These are phyloP conservation scores for Nakazawaea ishiwadae DNA, from an alignment of 805 yeast genomes.

Conservation along the genomic window DNA sequence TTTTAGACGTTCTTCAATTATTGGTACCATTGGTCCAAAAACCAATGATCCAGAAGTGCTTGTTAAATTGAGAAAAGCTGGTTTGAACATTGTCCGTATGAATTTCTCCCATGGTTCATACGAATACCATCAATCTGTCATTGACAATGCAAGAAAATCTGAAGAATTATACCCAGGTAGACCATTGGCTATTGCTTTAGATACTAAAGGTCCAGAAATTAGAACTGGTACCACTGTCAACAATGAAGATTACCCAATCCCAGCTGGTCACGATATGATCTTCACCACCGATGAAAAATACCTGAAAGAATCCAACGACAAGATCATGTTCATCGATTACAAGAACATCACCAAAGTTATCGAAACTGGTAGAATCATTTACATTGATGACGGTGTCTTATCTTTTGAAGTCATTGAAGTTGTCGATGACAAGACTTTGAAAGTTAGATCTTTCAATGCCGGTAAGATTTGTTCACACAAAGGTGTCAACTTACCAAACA, in stretches of 20 bases:
- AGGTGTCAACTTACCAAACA: slow-evolving; percentile 99
- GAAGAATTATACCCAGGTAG: slow-evolving; percentile 89
- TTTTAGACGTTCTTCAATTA: slow-evolving; percentile 91
- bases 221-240: slow-evolving; percentile 94
- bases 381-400: slow-evolving; percentile 96
- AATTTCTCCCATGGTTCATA: slow-evolving; percentile 98
- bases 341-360: slow-evolving; percentile 95
- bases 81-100: slow-evolving; percentile 97
- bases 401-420: slow-evolving; percentile 90
- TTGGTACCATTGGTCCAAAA: slow-evolving; percentile 98
- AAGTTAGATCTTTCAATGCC: slow-evolving; percentile 85
- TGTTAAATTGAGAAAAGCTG: slow-evolving; percentile 90
- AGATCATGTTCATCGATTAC: slow-evolving; percentile 88
- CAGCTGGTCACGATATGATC: slow-evolving; percentile 83
- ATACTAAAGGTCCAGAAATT: slow-evolving; percentile 99
- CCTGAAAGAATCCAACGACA: slow-evolving; percentile 68
- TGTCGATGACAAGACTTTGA: slow-evolving; percentile 73
- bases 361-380: slow-evolving; percentile 81
- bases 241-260: slow-evolving; percentile 77
- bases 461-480: slow-evolving; percentile 96
- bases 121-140: slow-evolving; percentile 95
- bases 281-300: slow-evolving; percentile 88
- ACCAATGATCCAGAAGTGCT: slow-evolving; percentile 85
- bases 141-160: slow-evolving; percentile 95
- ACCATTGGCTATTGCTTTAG: slow-evolving; percentile 97